These are phyloP conservation scores for Trichosporon sp. DNA, from an alignment of 1,284 basidiomycete genomes.

Conservation along the genomic window DNA sequence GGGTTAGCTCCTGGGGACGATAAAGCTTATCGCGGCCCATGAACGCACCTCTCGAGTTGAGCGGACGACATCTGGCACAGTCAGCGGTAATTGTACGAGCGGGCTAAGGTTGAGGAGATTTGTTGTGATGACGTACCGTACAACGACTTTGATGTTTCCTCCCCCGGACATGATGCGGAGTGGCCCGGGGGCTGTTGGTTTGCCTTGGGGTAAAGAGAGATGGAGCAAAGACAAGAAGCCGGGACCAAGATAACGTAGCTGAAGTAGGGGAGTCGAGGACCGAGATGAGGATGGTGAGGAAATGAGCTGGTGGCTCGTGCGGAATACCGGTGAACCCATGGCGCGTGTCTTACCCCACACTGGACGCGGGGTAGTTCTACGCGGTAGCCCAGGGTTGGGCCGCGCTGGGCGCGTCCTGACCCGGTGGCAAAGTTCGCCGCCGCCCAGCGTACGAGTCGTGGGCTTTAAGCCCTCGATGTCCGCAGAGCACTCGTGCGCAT, in stretches of 20 bases:
- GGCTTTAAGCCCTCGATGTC: not conserved
- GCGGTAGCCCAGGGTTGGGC: not conserved
- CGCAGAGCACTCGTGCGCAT: not conserved
- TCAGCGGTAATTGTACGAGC: slow-evolving; percentile 28
- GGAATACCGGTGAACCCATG: slow-evolving; percentile 2
- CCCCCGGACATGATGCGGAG: slow-evolving; percentile 56
- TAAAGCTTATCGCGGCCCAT: not conserved
- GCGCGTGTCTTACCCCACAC: slow-evolving; percentile 19
- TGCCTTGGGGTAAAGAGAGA: not conserved
- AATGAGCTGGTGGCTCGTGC: slow-evolving; percentile 15
- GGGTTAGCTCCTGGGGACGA: slow-evolving; percentile 27
- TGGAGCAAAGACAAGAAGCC: not conserved
- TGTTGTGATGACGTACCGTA: slow-evolving; percentile 58
- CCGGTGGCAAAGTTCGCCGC: slow-evolving; percentile 9
- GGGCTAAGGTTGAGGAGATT: not conserved
- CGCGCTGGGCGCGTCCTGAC: not conserved
- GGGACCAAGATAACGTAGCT: not conserved
- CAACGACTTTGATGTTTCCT: slow-evolving; percentile 86
- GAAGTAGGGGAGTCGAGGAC: slow-evolving; percentile 6
- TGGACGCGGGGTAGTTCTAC: slow-evolving; percentile 9
- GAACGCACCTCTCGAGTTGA: slow-evolving; percentile 82
- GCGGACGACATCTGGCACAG: slow-evolving; percentile 74
- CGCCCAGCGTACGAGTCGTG: not conserved
- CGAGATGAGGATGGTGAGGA: not conserved
- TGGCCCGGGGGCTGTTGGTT: slow-evolving; percentile 24